Evolutionary conservation across 2,329 filamentous ascomycete species (phyloP).

Genomic region (Aspergillus niger): DNA sequence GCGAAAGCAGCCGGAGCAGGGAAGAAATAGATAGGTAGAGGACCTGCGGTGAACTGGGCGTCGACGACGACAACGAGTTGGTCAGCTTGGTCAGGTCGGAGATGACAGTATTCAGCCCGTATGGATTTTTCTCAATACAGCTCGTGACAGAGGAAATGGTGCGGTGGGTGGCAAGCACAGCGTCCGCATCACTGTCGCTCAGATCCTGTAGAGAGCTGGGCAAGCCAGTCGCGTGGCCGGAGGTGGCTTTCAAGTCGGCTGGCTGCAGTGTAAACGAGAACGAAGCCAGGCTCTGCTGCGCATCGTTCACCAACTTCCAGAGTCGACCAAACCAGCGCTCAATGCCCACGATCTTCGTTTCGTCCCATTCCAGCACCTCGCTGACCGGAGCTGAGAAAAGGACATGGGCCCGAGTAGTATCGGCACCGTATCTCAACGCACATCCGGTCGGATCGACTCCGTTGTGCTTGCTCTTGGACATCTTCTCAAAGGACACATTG

Average conservation of each 20-base stretch:
- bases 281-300: conserved; percentile 28
- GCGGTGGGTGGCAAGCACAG: conserved; percentile 68
- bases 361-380: conserved; percentile 86
- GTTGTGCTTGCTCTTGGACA: conserved; percentile 95
- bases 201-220: conserved; percentile 34
- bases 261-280: conserved; percentile 26
- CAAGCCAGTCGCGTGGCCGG: conserved; percentile 28
- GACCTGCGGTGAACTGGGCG: conserved; percentile 42
- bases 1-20: conserved; percentile 73
- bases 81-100: conserved; percentile 82
- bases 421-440: conserved; percentile 75
- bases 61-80: conserved; percentile 62
- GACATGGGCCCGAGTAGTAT: conserved; percentile 82
- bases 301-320: conserved; percentile 57
- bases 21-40: conserved; percentile 52
- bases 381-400: conserved; percentile 84
- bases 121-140: conserved; percentile 69
- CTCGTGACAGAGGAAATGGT: conserved; percentile 68
- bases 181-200: conserved; percentile 39
- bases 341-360: conserved; percentile 76
- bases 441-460: conserved; percentile 78
- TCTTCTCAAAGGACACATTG: conserved; percentile 76
- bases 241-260: conserved; percentile 20
- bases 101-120: conserved; percentile 78
- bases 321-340: conserved; percentile 77